These are phyloP conservation scores for Rhytidiadelphus loreus DNA, from an alignment of 225 moss, liverwort and hornwort species.

Conservation along the genomic window DNA sequence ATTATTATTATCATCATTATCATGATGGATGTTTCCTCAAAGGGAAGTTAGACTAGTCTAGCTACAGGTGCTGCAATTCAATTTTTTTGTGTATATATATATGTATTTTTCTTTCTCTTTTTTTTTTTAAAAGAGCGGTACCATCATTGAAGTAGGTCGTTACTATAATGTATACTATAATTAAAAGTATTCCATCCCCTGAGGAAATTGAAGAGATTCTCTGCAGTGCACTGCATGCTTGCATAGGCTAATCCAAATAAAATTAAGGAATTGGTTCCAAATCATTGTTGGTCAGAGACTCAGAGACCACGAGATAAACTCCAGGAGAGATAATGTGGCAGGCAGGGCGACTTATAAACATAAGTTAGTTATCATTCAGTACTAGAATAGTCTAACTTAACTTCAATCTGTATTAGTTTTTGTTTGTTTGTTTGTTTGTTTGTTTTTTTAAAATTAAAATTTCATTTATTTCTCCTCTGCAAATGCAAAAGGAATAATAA, in stretches of 20 bases:
- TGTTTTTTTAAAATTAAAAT: too few species aligned
- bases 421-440: too few species aligned
- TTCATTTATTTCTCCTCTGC: too few species aligned
- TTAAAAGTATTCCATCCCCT: background rate
- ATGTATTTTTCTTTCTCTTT: too few species aligned
- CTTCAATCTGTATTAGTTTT: too few species aligned
- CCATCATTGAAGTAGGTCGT: background rate
- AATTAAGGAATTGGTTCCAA: background rate
- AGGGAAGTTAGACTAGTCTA: background rate
- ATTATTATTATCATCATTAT: too few species aligned
- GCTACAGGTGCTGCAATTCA: background rate
- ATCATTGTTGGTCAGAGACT: background rate
- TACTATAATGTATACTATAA: background rate
- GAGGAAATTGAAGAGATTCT: background rate
- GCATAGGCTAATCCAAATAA: background rate
- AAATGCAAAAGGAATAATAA: background rate
- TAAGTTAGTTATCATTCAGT: background rate
- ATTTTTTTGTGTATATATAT: background rate
- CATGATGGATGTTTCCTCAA: background rate
- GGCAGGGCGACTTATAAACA: background rate
- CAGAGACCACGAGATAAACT: background rate
- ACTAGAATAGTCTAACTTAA: too few species aligned
- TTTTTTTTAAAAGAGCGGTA: too few species aligned
- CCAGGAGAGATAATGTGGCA: background rate
- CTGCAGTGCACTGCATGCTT: background rate